Base-by-base conservation (phyloP, 164 flowering plant genomes). In the Echeveria elegans region DNA sequence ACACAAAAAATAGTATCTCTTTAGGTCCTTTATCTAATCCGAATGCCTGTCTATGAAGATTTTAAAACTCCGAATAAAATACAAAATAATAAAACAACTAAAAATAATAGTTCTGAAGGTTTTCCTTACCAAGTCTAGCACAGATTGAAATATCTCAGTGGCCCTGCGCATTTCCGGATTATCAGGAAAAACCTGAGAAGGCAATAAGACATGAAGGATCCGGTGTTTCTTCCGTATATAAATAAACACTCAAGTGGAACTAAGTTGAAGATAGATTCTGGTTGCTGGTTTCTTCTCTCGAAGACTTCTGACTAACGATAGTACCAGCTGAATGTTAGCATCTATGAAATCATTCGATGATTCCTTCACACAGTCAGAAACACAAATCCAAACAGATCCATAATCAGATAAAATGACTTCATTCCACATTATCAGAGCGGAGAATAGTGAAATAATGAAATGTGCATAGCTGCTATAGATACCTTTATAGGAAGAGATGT, bases 311-410 rank as follows among this genome's bases (percentile, higher is more conserved):
- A 86, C 86, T 66, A 89, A 83, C 47, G 92, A 80, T 77, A 94
- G 77, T 37, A 80, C 90, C 43, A 94, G 92, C 76, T 94, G 96
- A 75, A 94, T 78, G 72, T 94, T 94, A 75, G 99, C 96, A 75
- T 91, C 96, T 61, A 82, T 89, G 77, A 84, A 94, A 21, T 89
- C 99, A 82, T 94, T 97, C 73, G 97, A 94, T 73, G 99, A 94
- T 72, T 97, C 99, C 99, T 94, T 84, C 82, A 83, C 74, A 80
- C 56, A 72, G 61, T 73, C 53, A 81, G 60, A n/a, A n/a, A n/a
- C n/a, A n/a, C n/a, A n/a, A n/a, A n/a, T n/a, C n/a, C n/a, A n/a
- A n/a, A n/a, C n/a, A n/a, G n/a, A n/a, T n/a, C n/a, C n/a, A n/a
- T n/a, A n/a, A n/a, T n/a, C n/a, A n/a, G n/a, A n/a, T n/a, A n/a